These are phyloP conservation scores for Agrocybe chaxingu DNA, from an alignment of 768 basidiomycete genomes.

Conservation along the genomic window DNA sequence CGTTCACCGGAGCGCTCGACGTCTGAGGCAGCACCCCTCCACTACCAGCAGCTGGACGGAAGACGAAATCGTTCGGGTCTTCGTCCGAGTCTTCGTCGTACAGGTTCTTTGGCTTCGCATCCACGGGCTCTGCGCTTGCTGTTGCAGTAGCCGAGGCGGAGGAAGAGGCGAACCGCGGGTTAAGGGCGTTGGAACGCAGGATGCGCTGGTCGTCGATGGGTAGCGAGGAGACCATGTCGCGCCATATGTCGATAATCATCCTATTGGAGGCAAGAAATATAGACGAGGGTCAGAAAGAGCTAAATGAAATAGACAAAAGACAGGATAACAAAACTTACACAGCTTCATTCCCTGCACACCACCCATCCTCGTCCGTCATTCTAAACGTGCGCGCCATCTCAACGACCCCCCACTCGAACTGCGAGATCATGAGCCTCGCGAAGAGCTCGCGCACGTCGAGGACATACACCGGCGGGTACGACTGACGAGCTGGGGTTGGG, in stretches of 20 bases:
- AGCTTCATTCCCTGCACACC: slow-evolving; percentile 53
- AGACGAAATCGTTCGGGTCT: no score
- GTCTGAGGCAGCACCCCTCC: no score
- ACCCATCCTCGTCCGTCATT: slow-evolving; percentile 28
- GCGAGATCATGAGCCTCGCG: slow-evolving; percentile 34
- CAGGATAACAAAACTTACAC: slow-evolving; percentile 29
- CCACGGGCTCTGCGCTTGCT: no score
- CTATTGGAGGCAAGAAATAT: slow-evolving; percentile 19
- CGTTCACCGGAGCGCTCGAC: no score
- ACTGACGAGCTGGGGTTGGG: neutral
- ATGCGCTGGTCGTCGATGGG: slow-evolving; percentile 44
- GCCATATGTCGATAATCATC: slow-evolving; percentile 41
- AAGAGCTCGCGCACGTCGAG: slow-evolving; percentile 40
- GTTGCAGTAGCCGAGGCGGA: no score
- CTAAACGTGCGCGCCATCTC: slow-evolving; percentile 32
- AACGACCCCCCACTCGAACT: slow-evolving; percentile 13
- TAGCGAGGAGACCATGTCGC: slow-evolving; percentile 40
- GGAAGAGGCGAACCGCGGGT: no score
- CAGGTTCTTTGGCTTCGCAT: no score
- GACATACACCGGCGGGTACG: slow-evolving; percentile 31
- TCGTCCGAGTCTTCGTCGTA: no score
- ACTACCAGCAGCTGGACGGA: no score
- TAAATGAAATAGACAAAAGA: neutral
- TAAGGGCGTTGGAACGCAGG: neutral
- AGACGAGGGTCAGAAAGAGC: neutral